Evolutionary conservation across 306 rosid genomes (phyloP).

Genomic region (Rosa rugosa): DNA sequence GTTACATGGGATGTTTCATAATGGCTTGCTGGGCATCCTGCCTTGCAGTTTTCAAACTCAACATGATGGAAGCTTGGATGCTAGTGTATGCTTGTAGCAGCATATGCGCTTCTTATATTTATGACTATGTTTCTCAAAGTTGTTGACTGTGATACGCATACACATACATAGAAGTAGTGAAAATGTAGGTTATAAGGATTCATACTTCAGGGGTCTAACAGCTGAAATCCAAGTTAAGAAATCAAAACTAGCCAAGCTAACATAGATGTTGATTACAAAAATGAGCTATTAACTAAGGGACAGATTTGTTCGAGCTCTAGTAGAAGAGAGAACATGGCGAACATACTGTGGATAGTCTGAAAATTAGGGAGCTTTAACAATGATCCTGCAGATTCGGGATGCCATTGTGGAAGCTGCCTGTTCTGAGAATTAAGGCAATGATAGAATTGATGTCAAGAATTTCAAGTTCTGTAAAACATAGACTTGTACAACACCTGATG

Average conservation of each 20-base stretch:
- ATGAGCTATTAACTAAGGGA: no score
- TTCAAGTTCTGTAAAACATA: neutral
- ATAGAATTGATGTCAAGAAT: neutral
- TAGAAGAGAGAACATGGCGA: neutral
- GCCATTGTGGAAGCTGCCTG: no score
- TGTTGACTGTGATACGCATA: no score
- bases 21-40: neutral
- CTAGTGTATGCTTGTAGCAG: neutral
- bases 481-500: neutral
- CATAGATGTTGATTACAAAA: no score
- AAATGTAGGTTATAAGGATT: no score
- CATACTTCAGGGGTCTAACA: no score
- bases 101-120: no score
- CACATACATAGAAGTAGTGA: no score
- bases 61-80: neutral
- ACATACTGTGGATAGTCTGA: neutral
- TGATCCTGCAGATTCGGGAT: neutral
- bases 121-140: no score
- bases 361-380: neutral
- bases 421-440: neutral
- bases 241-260: no score
- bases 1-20: neutral
- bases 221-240: no score
- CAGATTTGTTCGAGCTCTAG: neutral
- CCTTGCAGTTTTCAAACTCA: neutral